Conservation (phyloP, 208 protist species). For the Trypanosoma lewisi region DNA sequence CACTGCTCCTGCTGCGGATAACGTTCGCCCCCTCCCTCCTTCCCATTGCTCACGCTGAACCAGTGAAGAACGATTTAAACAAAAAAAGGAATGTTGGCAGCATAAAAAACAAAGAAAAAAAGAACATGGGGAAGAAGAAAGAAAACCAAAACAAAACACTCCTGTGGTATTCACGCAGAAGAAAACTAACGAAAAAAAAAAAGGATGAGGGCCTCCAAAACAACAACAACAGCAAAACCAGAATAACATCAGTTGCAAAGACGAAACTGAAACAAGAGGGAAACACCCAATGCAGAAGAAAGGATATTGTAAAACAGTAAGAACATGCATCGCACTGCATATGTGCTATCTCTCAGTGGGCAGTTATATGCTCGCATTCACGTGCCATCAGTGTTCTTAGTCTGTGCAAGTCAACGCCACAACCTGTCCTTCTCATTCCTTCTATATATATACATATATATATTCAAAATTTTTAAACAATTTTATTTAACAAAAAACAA, state of each 20-base stretch:
- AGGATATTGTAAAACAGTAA: neutral
- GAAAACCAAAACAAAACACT: neutral
- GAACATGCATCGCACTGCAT: neutral
- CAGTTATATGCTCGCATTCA: neutral
- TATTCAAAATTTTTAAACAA: too few relatives aligned
- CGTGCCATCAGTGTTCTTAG: too few relatives aligned
- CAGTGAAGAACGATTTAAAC: neutral
- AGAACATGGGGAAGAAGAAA: conserved; percentile 13
- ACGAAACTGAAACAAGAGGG: neutral
- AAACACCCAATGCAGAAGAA: neutral
- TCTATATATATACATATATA: too few relatives aligned
- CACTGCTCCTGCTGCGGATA: too few relatives aligned
- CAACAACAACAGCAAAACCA: neutral
- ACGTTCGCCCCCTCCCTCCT: too few relatives aligned
- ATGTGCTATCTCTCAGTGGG: neutral
- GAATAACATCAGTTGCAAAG: too few relatives aligned
- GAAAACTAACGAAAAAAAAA: conserved; percentile 9
- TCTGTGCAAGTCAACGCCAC: too few relatives aligned
- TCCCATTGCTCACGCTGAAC: too few relatives aligned
- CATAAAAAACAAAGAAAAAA: neutral
- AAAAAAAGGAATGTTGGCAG: neutral
- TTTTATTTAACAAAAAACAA: too few relatives aligned
- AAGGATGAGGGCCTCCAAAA: neutral
- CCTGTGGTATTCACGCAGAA: too few relatives aligned
- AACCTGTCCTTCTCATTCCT: too few relatives aligned